Evolutionary conservation across 768 basidiomycete genomes (phyloP).

Genomic region (Trametes cubensis): DNA sequence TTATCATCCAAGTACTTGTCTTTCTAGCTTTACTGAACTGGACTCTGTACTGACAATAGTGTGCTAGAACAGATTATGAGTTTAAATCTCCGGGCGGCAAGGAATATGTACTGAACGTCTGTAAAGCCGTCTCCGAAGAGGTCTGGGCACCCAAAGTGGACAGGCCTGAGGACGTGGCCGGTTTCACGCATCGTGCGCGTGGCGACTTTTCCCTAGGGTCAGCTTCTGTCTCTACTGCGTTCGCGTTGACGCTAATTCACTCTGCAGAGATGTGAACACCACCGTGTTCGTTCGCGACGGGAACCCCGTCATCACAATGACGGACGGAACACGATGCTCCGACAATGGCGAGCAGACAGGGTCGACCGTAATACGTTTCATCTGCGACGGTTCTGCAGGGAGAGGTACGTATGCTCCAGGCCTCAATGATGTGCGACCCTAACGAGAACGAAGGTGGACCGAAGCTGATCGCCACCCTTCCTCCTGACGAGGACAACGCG

Average conservation of each 20-base stretch:
- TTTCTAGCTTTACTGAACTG: neutral
- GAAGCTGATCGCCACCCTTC: constrained; percentile 66
- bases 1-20: constrained; percentile 56
- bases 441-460: constrained; percentile 44
- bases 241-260: neutral
- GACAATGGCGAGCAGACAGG: constrained; percentile 49
- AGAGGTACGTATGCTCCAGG: constrained; percentile 44
- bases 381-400: constrained; percentile 70
- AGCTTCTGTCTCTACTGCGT: constrained; percentile 9
- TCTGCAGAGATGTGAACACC: constrained; percentile 58
- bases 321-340: constrained; percentile 67
- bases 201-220: constrained; percentile 78
- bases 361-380: constrained; percentile 73
- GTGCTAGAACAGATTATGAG: constrained; percentile 64
- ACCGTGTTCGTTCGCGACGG: constrained; percentile 58
- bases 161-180: constrained; percentile 57
- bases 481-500: constrained; percentile 63
- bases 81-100: constrained; percentile 51
- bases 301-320: constrained; percentile 57
- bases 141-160: constrained; percentile 60
- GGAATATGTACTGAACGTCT: constrained; percentile 63
- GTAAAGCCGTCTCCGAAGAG: constrained; percentile 57
- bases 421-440: neutral
- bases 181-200: constrained; percentile 59
- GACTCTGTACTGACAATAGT: constrained; percentile 21